Evolutionary conservation across 192 early-diverging fungal genomes (phyloP).

Genomic region (Podila clonocystis): DNA sequence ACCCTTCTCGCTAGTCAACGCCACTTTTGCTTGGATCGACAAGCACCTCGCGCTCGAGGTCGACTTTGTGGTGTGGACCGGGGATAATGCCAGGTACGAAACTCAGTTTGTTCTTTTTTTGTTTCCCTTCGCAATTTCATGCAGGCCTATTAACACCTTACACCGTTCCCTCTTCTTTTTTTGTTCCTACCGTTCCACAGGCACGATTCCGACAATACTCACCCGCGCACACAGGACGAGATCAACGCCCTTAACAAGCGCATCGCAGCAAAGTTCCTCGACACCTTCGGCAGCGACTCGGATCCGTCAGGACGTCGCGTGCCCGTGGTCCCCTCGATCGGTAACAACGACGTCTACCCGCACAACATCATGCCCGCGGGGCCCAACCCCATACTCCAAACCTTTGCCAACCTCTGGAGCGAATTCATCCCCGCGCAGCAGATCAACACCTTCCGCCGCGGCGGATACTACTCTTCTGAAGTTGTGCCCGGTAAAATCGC

Average conservation of each 20-base stretch:
- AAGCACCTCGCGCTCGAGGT: conserved; percentile 56
- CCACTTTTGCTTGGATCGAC: conserved; percentile 68
- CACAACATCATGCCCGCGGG: conserved; percentile 70
- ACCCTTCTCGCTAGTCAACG: conserved; percentile 64
- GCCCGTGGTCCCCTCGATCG: conserved; percentile 63
- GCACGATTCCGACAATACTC: conserved; percentile 73
- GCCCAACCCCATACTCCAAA: conserved; percentile 58
- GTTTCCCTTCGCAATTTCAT: no score
- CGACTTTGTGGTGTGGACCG: conserved; percentile 84
- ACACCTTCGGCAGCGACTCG: conserved; percentile 54
- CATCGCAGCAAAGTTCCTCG: conserved; percentile 54
- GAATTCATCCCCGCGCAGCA: conserved; percentile 70
- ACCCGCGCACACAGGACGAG: conserved; percentile 69
- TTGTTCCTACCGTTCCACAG: conserved; percentile 48
- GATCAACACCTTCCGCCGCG: conserved; percentile 64
- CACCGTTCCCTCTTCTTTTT: not conserved
- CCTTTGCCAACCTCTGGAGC: conserved; percentile 64
- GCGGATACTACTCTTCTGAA: conserved; percentile 74
- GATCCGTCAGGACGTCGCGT: conserved; percentile 43
- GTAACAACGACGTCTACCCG: conserved; percentile 79
- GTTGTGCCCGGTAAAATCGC: conserved; percentile 65
- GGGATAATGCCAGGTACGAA: conserved; percentile 74
- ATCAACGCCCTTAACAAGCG: conserved; percentile 64
- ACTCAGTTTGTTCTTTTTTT: not conserved
- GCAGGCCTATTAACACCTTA: no score